A percentile compares a stretch with the other conserved stretches of the same genome.
phyloP scores from a whole-genome alignment of 352 stramenopile species.

The Globisporangium barbulae region DNA sequence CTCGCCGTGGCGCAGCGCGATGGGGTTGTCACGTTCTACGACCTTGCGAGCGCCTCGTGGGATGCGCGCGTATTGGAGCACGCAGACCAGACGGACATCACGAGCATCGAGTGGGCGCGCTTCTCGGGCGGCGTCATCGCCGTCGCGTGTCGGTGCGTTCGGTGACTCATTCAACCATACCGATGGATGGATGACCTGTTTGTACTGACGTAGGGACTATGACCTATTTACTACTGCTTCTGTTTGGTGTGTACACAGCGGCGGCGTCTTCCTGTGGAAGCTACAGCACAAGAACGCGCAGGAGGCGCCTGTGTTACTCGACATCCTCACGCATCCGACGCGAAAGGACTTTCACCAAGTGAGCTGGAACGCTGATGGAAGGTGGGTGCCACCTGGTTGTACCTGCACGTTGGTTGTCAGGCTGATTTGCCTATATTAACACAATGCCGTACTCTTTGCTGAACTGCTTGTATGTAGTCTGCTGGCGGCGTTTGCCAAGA shows the following conservation, averaged over 20 bases:
- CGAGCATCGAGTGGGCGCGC: slow-evolving; percentile 57
- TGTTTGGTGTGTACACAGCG: slow-evolving; percentile 18
- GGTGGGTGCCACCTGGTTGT: slow-evolving; percentile 13
- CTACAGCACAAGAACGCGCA: slow-evolving; percentile 34
- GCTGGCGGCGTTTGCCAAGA: slow-evolving; percentile 48
- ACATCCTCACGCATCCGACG: slow-evolving; percentile 57
- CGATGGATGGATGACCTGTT: neutral
- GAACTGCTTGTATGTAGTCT: slow-evolving; percentile 23
- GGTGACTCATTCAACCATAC: neutral
- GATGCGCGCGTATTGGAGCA: slow-evolving; percentile 64
- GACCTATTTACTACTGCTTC: neutral
- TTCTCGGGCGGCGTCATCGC: slow-evolving; percentile 58
- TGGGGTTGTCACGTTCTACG: slow-evolving; percentile 63
- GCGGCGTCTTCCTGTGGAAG: slow-evolving; percentile 71
- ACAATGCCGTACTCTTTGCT: neutral
- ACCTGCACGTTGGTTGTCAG: neutral
- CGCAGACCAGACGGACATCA: slow-evolving; percentile 47
- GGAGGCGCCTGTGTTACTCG: slow-evolving; percentile 43
- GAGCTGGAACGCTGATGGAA: slow-evolving; percentile 72
- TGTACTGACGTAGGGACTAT: neutral
- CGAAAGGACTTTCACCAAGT: slow-evolving; percentile 47
- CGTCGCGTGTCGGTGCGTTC: slow-evolving; percentile 50
- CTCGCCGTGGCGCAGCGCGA: slow-evolving; percentile 72
- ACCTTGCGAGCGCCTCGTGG: slow-evolving; percentile 52
- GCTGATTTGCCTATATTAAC: neutral